Evolutionary conservation across 352 stramenopile species (phyloP).

Genomic region (Discostella stelligera): DNA sequence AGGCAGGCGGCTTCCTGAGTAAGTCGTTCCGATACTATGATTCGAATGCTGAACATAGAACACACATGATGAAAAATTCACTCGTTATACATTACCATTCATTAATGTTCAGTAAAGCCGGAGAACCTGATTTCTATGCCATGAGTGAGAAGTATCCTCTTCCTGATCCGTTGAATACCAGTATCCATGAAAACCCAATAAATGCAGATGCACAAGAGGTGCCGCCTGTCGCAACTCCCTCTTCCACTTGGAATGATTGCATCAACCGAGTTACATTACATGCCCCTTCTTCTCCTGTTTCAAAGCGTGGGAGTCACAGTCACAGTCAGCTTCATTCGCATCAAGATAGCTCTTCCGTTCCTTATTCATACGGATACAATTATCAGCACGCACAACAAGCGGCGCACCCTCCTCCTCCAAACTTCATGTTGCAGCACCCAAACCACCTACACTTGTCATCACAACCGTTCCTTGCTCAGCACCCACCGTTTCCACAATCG

Average conservation of each 20-base stretch:
- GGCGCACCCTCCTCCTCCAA: background rate
- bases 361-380: background rate
- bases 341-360: background rate
- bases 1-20: slow-evolving; percentile 18
- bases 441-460: background rate
- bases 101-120: background rate
- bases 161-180: background rate
- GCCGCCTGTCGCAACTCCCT: background rate
- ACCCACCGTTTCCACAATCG: background rate
- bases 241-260: background rate
- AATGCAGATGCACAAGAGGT: background rate
- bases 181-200: background rate
- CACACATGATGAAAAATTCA: background rate
- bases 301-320: background rate
- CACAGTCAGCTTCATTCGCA: background rate
- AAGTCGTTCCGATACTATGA: slow-evolving; percentile 2
- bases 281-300: background rate
- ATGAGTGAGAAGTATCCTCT: slow-evolving; percentile 10
- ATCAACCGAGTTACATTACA: background rate
- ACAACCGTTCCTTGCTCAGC: background rate
- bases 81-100: background rate
- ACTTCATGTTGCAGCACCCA: background rate
- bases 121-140: slow-evolving; percentile 29
- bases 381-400: background rate
- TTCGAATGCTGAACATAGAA: background rate